Base-by-base conservation (phyloP, 306 rosid genomes). In the Crataegus laevigata region DNA sequence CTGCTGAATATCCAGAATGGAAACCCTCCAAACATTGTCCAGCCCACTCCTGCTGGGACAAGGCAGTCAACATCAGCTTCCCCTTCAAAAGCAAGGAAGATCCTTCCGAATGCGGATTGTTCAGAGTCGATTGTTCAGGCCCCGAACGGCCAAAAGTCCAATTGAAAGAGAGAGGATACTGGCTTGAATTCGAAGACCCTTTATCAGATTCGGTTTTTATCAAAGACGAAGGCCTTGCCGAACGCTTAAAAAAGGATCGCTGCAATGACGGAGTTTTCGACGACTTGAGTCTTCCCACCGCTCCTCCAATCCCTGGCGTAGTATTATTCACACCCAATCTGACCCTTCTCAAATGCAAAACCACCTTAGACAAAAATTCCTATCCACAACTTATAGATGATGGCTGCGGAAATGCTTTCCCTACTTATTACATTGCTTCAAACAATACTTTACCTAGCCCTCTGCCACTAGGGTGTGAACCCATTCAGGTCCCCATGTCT, bases 391-490 rank as follows among this genome's bases (percentile, higher is more conserved):
- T 0, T 0, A 4, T n/a, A n/a, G n/a, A 0, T 0, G 0, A 47
- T 0, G 1, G 1, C n/a, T 60, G 68, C n/a, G 0, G 0, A 1
- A 1, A 36, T 36, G 10, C 0, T 34, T 0, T 0, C 38, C 38
- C 0, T 34, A 34, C 0, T 6, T 34, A 34, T 7, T 6, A 7
- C 1, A 34, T 0, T 0, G 0, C 0, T 34, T 0, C 38, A 34
- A 1, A 0, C 38, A 7, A 9, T 34, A 34, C 0, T 34, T 34
- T 34, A 7, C 2, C 2, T 1, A 7, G 0, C 38, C 38, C 2
- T 0, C 38, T 0, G 1, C 68, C 9, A 1, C 9, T 2, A 34
- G 0, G 2, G 40, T 36, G 40, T 36, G 0, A 0, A 36, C 6
- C 40, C 40, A 1, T 36, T 36, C 40, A 7, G 40, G 40, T 36